Evolutionary conservation across 345 rosid genomes (phyloP).

Genomic region (Rhizophora mangle): DNA sequence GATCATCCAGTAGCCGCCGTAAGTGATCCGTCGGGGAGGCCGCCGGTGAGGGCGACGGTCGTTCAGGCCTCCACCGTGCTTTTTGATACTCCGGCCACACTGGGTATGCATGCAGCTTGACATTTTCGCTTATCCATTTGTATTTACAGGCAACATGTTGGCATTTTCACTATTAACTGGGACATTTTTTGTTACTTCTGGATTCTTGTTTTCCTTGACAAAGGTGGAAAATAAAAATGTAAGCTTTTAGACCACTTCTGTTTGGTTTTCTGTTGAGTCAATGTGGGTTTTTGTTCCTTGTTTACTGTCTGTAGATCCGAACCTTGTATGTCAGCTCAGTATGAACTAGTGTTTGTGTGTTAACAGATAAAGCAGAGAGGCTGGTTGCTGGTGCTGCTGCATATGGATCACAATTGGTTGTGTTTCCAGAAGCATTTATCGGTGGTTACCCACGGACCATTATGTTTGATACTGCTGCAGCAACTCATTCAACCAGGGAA

Average conservation of each 20-base stretch:
- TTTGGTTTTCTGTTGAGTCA: too few species aligned
- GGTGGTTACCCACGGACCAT: slow-evolving; percentile 19
- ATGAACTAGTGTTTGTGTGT: not conserved
- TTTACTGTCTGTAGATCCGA: too few species aligned
- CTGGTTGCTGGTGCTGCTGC: slow-evolving; percentile 21
- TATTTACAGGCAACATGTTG: too few species aligned
- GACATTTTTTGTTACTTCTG: too few species aligned
- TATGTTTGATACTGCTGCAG: not conserved
- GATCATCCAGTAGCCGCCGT: not conserved
- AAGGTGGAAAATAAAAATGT: too few species aligned
- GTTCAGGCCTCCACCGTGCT: slow-evolving; percentile 25
- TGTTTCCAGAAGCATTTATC: slow-evolving; percentile 30
- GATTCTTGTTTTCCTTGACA: too few species aligned
- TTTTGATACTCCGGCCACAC: slow-evolving; percentile 24
- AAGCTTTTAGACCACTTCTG: too few species aligned
- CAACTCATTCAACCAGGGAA: not conserved
- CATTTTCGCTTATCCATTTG: too few species aligned
- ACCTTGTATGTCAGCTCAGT: too few species aligned
- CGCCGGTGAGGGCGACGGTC: slow-evolving; percentile 18
- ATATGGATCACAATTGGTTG: slow-evolving; percentile 20
- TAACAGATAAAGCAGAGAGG: slow-evolving; percentile 27
- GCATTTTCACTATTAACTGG: too few species aligned
- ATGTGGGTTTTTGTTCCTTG: too few species aligned
- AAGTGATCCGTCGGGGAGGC: not conserved
- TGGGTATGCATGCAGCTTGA: slow-evolving; percentile 8